phyloP scores from a whole-genome alignment of 352 stramenopile species.

The Globisporangium sylvaticum region DNA sequence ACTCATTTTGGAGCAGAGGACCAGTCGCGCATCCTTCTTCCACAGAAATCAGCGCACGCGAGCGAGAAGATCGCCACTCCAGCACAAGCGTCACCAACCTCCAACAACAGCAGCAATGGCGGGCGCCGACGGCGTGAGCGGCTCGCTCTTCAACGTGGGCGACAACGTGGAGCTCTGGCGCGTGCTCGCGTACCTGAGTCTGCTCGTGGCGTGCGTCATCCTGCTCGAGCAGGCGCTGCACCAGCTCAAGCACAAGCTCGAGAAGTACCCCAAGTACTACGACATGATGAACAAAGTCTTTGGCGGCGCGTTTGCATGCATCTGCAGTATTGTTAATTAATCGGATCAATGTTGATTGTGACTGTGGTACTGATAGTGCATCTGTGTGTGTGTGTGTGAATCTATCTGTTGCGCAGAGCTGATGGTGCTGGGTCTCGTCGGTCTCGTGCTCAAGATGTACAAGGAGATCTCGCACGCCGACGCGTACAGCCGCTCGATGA shows the following conservation, averaged over 20 bases:
- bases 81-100: not conserved
- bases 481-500: slow-evolving; percentile 26
- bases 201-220: slow-evolving; percentile 49
- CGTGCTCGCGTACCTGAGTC: slow-evolving; percentile 40
- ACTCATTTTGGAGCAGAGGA: not conserved
- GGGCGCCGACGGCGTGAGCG: not conserved
- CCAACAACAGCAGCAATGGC: not conserved
- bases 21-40: not conserved
- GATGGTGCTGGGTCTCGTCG: slow-evolving; percentile 58
- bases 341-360: not conserved
- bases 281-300: slow-evolving; percentile 67
- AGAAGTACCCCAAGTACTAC: slow-evolving; percentile 55
- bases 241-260: slow-evolving; percentile 42
- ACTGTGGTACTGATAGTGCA: not conserved
- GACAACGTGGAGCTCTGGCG: slow-evolving; percentile 52
- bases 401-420: slow-evolving; percentile 25
- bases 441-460: slow-evolving; percentile 46
- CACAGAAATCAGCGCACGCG: not conserved
- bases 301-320: slow-evolving; percentile 8
- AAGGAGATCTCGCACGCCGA: slow-evolving; percentile 34
- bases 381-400: not conserved
- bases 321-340: no score
- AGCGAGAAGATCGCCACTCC: not conserved
- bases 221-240: slow-evolving; percentile 46
- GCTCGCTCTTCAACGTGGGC: slow-evolving; percentile 54